Base-by-base conservation (phyloP, 2,329 filamentous ascomycete species). In the Fusarium stilboides region DNA sequence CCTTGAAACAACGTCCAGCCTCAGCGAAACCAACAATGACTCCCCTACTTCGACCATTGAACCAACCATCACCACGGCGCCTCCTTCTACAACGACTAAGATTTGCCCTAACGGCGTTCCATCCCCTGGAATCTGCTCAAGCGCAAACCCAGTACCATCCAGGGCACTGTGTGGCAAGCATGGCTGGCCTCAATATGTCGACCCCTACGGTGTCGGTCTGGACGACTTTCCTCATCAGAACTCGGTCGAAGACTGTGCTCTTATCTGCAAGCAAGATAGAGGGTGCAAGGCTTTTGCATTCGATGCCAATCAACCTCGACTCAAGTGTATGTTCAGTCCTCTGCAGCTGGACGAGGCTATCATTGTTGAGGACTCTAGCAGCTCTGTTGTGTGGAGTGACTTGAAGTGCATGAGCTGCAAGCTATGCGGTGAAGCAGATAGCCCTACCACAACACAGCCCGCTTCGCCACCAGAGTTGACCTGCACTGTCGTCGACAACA, bases 211-310 rank as follows among this genome's bases (percentile, higher is more conserved):
- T 5, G 36, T 39, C 2, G 26, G 28, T 15, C 19, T 53, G 0
- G 4, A 57, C 1, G 55, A 46, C 13, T 55, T 36, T 6, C 64
- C 55, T 3, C 40, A 56, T 3, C 68, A 70, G 20, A 22, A 57
- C 17, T 47, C 58, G 6, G 40, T 60, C 6, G 67, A 68, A 49
- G 68, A 70, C 15, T 70, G 68, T 14, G 68, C 68, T 26, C 24
- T 70, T 9, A 65, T 70, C 22, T 70, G 68, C 22, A 60, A 65
- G 14, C 52, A 46, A 2, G 52, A 70, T 8, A 24, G 13, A 0
- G n/a, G 34, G 5, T 70, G 67, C 46, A 37, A 55, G 13, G 67
- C 67, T 6, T 70, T 70, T 53, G 63, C 52, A 6, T 68, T 65
- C 13, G 63, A 65, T 5, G 40, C 42, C 1, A 55, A 33, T 5